Evolutionary conservation across 2,329 filamentous ascomycete genomes (phyloP).

Genomic region (Pseudogymnoascus sp.): DNA sequence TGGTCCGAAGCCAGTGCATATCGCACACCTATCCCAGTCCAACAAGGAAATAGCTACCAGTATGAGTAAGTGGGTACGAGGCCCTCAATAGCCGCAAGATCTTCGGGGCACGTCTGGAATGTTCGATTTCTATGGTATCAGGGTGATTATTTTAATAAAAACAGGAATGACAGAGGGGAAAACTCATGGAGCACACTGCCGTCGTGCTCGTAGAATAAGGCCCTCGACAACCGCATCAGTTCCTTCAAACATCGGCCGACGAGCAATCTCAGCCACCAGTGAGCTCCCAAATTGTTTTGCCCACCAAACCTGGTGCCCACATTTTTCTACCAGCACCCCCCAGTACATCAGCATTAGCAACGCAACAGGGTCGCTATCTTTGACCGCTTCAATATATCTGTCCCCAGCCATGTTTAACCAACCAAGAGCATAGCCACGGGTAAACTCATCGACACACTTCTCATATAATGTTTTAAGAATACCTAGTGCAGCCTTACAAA

Average conservation of each 20-base stretch:
- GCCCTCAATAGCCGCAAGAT: conserved; percentile 44
- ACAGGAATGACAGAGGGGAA: too few relatives aligned
- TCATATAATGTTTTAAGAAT: conserved; percentile 13
- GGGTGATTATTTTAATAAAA: too few relatives aligned
- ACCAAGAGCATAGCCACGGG: conserved; percentile 14
- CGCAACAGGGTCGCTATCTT: conserved; percentile 12
- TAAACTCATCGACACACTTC: conserved; percentile 13
- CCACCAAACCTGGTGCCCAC: conserved; percentile 15
- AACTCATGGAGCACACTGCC: neutral
- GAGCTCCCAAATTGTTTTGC: conserved; percentile 14
- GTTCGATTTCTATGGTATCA: too few relatives aligned
- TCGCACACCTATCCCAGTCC: conserved; percentile 59
- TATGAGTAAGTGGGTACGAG: conserved; percentile 69
- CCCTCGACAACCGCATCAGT: neutral
- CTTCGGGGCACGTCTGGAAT: too few relatives aligned
- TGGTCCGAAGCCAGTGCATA: neutral
- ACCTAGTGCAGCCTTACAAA: conserved; percentile 14
- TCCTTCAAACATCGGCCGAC: neutral
- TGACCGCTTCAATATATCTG: conserved; percentile 14
- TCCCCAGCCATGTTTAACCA: conserved; percentile 17
- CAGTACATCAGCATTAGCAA: conserved; percentile 18
- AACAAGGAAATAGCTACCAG: conserved; percentile 81
- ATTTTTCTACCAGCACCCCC: conserved; percentile 15
- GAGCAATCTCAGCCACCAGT: conserved; percentile 14
- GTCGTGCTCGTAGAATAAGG: neutral